A percentile compares a stretch with the other conserved stretches of the same genome.
These are phyloP conservation scores for Sarcodon aspratus DNA, from an alignment of 768 basidiomycete genomes.

Conservation along the genomic window DNA sequence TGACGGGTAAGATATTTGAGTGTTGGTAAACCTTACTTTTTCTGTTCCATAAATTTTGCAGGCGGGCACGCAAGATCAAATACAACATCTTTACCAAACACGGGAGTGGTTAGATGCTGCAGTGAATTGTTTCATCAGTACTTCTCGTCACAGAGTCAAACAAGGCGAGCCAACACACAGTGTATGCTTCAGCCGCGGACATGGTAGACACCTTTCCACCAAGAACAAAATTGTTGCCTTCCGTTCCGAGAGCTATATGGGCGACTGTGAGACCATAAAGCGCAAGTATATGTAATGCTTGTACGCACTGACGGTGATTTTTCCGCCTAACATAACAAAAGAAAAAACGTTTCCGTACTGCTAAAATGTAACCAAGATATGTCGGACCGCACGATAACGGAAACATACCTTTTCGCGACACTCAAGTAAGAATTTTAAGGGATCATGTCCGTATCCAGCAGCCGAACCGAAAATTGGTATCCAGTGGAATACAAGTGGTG, in stretches of 20 bases:
- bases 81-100: conserved; percentile 96
- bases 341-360: conserved; percentile 96
- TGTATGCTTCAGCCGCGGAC: conserved; percentile 95
- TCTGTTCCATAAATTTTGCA: conserved; percentile 96
- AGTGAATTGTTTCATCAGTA: conserved; percentile 4
- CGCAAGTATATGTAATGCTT: too few relatives aligned
- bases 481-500: conserved; percentile 90
- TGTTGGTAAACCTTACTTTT: conserved; percentile 33
- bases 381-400: neutral
- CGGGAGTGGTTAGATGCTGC: conserved; percentile 84
- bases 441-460: conserved; percentile 83
- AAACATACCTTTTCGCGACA: conserved; percentile 62
- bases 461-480: conserved; percentile 88
- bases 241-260: conserved; percentile 56
- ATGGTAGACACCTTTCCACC: conserved; percentile 89
- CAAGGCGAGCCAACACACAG: conserved; percentile 26
- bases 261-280: too few relatives aligned
- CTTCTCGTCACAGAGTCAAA: neutral
- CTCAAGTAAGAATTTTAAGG: conserved; percentile 74
- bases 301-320: conserved; percentile 54
- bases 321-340: conserved; percentile 81
- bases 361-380: neutral
- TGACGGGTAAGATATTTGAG: too few relatives aligned
- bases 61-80: conserved; percentile 81
- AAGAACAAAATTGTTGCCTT: conserved; percentile 89